These are phyloP conservation scores for Nyssa sinensis DNA, from an alignment of 148 eudicot species.

Conservation along the genomic window DNA sequence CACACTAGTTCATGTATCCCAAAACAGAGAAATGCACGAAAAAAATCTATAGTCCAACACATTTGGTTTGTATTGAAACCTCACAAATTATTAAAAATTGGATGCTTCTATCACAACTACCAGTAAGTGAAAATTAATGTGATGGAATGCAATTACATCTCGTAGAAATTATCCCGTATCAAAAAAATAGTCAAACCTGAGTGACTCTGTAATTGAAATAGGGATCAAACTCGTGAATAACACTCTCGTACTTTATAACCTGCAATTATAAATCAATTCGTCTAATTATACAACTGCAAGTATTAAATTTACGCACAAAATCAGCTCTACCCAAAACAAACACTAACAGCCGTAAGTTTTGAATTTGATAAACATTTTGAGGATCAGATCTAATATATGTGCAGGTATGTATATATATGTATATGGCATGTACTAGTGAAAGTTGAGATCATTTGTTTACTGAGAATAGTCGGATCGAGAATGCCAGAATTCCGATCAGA, in stretches of 20 bases:
- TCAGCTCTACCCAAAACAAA: neutral
- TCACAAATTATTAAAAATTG: neutral
- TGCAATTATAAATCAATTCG: slow-evolving; percentile 21
- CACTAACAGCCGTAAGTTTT: neutral
- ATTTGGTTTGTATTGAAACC: too few relatives aligned
- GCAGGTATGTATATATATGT: neutral
- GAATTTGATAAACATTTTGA: neutral
- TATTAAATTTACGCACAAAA: too few relatives aligned
- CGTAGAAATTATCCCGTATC: neutral
- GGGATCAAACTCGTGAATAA: slow-evolving; percentile 93
- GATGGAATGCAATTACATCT: neutral
- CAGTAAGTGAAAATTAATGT: neutral
- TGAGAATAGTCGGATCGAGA: slow-evolving; percentile 94
- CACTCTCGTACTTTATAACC: slow-evolving; percentile 95
- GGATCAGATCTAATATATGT: slow-evolving; percentile 27
- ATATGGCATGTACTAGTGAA: neutral
- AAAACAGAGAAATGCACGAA: neutral
- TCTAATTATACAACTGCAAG: neutral
- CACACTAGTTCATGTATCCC: too few relatives aligned
- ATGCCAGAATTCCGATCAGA: slow-evolving; percentile 85
- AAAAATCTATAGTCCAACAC: too few relatives aligned
- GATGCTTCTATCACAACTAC: neutral
- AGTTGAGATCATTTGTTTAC: slow-evolving; percentile 25
- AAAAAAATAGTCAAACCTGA: slow-evolving; percentile 46
- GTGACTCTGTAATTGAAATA: slow-evolving; percentile 92